phyloP scores from a whole-genome alignment of 225 moss, liverwort and hornwort species.

The Climacium dendroides region DNA sequence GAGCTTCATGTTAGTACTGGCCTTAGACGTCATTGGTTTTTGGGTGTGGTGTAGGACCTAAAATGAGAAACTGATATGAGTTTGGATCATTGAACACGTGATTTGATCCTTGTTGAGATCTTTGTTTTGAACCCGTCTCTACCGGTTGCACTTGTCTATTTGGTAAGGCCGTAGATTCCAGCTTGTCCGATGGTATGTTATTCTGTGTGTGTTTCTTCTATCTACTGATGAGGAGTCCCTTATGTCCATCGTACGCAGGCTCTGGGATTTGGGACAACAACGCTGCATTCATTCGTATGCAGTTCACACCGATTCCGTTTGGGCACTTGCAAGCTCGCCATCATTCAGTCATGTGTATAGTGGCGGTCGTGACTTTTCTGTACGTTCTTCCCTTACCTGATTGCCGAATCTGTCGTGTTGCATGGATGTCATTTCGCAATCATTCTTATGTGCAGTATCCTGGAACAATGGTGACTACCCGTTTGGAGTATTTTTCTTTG shows the following conservation, averaged over 20 bases:
- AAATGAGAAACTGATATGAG: not conserved
- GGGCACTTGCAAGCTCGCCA: slow-evolving; percentile 81
- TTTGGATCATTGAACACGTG: not conserved
- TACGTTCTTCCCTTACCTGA: slow-evolving; percentile 6
- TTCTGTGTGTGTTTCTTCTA: not conserved
- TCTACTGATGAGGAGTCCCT: not conserved
- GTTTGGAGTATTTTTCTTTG: not conserved
- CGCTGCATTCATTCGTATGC: slow-evolving; percentile 95
- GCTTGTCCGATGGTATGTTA: not conserved
- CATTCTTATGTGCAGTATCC: not conserved
- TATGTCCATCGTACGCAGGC: slow-evolving; percentile 20
- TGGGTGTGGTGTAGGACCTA: not conserved
- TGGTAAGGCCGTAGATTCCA: not conserved
- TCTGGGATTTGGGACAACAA: slow-evolving; percentile 93
- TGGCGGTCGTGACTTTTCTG: slow-evolving; percentile 60
- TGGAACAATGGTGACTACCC: not conserved
- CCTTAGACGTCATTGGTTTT: not conserved
- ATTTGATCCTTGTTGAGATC: not conserved
- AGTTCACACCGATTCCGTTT: slow-evolving; percentile 90
- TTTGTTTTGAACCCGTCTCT: not conserved
- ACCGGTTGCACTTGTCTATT: not conserved
- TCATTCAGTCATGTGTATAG: slow-evolving; percentile 81
- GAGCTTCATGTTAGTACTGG: not conserved
- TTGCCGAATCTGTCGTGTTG: not conserved
- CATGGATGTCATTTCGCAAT: not conserved